These are phyloP conservation scores for Thielaviopsis populi DNA, from an alignment of 2,329 filamentous ascomycete species.

Conservation along the genomic window DNA sequence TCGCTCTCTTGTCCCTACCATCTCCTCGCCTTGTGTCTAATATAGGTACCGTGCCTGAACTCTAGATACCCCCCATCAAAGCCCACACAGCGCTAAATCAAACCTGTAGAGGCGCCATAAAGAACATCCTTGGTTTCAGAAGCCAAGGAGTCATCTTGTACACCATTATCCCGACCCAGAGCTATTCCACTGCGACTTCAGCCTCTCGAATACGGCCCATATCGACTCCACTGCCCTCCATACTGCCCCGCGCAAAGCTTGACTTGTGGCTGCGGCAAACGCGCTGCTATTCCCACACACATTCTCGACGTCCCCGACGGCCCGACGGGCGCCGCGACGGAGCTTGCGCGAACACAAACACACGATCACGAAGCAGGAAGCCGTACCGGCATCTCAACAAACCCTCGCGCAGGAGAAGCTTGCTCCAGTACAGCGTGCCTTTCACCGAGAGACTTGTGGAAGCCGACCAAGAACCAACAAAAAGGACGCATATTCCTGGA, in stretches of 20 bases:
- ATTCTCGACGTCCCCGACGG: not conserved
- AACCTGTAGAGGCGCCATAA: not conserved
- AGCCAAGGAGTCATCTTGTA: not conserved
- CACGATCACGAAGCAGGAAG: not conserved
- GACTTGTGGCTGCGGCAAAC: not conserved
- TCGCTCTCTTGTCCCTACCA: not conserved
- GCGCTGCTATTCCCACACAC: not conserved
- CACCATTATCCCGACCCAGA: not conserved
- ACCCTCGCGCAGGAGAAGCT: not conserved
- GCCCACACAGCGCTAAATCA: not conserved
- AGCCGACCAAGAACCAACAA: not conserved
- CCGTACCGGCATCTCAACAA: not conserved
- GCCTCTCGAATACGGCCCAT: not conserved
- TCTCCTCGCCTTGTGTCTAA: not conserved
- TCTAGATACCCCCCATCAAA: not conserved
- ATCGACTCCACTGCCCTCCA: not conserved
- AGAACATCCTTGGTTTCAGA: not conserved
- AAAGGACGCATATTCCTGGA: not conserved
- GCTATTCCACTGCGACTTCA: not conserved
- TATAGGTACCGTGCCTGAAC: not conserved
- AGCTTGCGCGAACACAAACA: not conserved
- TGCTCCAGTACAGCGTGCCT: not conserved
- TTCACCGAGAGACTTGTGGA: not conserved
- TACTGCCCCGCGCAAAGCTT: not conserved
- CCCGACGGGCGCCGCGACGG: not conserved